phyloP scores from a whole-genome alignment of 306 rosid species.

The Quercus ilex region DNA sequence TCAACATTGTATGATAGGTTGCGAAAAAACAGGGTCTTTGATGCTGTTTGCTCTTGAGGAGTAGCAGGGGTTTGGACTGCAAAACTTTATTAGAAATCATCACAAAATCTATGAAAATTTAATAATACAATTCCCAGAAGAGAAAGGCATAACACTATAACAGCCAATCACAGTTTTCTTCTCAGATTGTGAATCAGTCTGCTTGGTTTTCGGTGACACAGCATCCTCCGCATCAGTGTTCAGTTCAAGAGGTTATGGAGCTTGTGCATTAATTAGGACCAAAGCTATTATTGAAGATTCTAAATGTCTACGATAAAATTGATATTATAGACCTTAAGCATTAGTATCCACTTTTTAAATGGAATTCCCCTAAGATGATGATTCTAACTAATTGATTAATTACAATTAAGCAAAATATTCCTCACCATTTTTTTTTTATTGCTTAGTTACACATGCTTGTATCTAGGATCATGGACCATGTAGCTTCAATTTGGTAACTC shows the following conservation, averaged over 20 bases:
- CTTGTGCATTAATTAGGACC: not conserved
- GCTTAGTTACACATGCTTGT: too few species aligned
- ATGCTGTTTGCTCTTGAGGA: conserved; percentile 20
- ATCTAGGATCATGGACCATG: too few species aligned
- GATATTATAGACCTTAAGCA: too few species aligned
- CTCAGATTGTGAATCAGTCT: conserved; percentile 3
- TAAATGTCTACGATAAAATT: too few species aligned
- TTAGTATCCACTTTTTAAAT: too few species aligned
- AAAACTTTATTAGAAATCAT: not conserved
- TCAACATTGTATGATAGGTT: conserved; percentile 53
- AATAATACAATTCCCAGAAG: not conserved
- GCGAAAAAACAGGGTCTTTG: conserved; percentile 71
- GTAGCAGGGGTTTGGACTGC: conserved; percentile 77
- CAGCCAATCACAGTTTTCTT: conserved; percentile 41
- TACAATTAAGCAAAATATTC: too few species aligned
- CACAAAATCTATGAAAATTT: not conserved
- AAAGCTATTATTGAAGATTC: not conserved
- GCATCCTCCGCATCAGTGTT: conserved; percentile 59
- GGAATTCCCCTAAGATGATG: too few species aligned
- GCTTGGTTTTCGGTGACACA: conserved; percentile 15
- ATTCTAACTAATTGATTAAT: too few species aligned
- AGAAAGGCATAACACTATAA: not conserved
- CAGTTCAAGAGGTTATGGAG: conserved; percentile 23
- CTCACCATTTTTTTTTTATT: too few species aligned
- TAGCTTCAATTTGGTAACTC: too few species aligned